phyloP scores from a whole-genome alignment of 768 basidiomycete genomes.

The Termitomyces sp. region DNA sequence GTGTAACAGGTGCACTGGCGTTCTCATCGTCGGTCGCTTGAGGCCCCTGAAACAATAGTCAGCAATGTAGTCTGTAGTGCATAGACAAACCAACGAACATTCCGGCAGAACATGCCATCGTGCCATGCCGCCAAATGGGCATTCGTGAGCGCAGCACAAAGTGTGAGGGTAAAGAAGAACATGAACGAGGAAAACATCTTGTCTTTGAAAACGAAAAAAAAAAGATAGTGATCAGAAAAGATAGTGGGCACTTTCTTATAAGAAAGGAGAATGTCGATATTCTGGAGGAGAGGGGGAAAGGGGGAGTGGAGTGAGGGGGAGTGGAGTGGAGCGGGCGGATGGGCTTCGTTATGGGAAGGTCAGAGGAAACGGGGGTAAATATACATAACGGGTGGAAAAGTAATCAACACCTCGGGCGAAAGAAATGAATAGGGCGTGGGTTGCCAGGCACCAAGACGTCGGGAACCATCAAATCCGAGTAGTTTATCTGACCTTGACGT shows the following conservation, averaged over 20 bases:
- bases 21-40: conserved; percentile 27
- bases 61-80: neutral
- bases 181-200: conserved; percentile 4
- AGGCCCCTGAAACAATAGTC: conserved; percentile 19
- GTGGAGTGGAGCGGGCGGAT: neutral
- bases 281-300: neutral
- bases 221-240: conserved; percentile 13
- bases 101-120: conserved; percentile 40
- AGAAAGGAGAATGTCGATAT: neutral
- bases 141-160: conserved; percentile 13
- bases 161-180: conserved; percentile 1
- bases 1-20: conserved; percentile 30
- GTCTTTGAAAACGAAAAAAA: neutral
- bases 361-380: conserved; percentile 2
- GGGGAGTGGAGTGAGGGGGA: neutral
- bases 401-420: conserved; percentile 4
- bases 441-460: neutral
- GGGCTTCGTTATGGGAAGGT: conserved; percentile 2
- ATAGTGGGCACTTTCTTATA: conserved; percentile 4
- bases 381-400: conserved; percentile 3
- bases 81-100: conserved; percentile 23
- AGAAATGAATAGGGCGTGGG: neutral
- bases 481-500: neutral
- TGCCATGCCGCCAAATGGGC: conserved; percentile 39
- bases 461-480: neutral